Evolutionary conservation across 2,329 filamentous ascomycete species (phyloP).

Genomic region (Colletotrichum sp.): DNA sequence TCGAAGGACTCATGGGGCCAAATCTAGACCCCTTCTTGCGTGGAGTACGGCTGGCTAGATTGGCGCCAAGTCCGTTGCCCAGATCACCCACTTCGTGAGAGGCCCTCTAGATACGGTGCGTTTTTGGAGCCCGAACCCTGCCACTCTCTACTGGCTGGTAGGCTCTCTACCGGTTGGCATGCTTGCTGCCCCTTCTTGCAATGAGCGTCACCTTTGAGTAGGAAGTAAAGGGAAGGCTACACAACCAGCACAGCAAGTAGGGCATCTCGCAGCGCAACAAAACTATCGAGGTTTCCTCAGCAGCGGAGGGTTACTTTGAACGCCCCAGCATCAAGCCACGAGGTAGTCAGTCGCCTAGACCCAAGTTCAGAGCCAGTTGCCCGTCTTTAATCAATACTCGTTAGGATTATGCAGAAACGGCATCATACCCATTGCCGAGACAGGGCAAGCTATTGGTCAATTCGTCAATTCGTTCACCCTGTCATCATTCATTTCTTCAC

Average conservation of each 20-base stretch:
- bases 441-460: neutral
- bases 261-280: no score
- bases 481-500: neutral
- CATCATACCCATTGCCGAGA: neutral
- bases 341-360: rapidly evolving
- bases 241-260: neutral
- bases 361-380: rapidly evolving
- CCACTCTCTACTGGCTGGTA: neutral
- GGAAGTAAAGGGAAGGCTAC: neutral
- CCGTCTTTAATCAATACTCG: rapidly evolving
- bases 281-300: neutral
- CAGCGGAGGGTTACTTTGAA: neutral
- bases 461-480: no score
- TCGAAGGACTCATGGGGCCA: rapidly evolving
- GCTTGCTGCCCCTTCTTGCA: rapidly evolving
- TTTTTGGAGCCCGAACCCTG: no score
- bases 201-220: neutral
- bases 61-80: neutral
- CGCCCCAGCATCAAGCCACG: neutral
- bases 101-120: no score
- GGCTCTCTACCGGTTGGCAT: no score
- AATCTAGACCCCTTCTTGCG: rapidly evolving
- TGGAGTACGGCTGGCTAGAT: rapidly evolving
- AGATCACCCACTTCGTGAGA: no score
- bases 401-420: neutral